Conservation (phyloP, 805 yeast species). For the Metschnikowia baotianmanensis region DNA sequence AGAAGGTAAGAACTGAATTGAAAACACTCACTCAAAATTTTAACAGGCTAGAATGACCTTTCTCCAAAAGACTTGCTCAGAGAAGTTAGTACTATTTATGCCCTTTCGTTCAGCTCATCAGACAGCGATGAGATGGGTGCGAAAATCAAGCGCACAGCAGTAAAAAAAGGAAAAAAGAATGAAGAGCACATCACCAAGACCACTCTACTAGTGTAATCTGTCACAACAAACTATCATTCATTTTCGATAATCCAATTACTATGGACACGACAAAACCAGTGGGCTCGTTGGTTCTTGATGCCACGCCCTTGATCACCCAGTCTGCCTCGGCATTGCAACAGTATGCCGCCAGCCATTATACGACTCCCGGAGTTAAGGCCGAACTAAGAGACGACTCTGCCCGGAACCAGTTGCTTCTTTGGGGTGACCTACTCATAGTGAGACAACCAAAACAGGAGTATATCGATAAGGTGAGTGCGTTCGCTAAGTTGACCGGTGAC, state of each 20-base stretch:
- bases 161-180: neutral
- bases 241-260: no score
- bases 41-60: no score
- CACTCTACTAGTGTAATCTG: no score
- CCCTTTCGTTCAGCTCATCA: neutral
- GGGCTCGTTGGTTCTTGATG: conserved; percentile 55
- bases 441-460: conserved; percentile 74
- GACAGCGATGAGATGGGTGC: conserved; percentile 15
- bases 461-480: conserved; percentile 64
- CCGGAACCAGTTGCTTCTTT: conserved; percentile 70
- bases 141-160: conserved; percentile 1
- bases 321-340: conserved; percentile 69
- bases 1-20: no score
- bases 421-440: conserved; percentile 70
- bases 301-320: conserved; percentile 91
- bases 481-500: conserved; percentile 91
- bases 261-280: conserved; percentile 12
- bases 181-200: neutral
- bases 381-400: conserved; percentile 88
- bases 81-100: no score
- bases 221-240: no score
- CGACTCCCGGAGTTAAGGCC: conserved; percentile 86
- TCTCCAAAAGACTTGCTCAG: no score
- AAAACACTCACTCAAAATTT: no score
- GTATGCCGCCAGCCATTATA: conserved; percentile 69